Base-by-base conservation (phyloP, 331 rosid species). In the Spiraea crenata region DNA sequence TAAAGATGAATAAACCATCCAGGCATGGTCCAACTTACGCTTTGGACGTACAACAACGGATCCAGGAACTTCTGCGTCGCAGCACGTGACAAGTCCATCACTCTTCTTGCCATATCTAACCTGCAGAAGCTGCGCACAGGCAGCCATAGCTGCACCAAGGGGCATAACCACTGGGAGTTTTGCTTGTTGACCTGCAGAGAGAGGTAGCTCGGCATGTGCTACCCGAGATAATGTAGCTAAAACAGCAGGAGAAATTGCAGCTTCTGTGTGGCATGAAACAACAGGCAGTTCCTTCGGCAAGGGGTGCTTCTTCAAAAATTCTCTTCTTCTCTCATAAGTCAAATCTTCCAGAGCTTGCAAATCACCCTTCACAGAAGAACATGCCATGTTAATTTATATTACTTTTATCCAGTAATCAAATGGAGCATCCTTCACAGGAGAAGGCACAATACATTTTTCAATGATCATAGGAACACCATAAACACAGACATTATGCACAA, bases 61-160 rank as follows among this genome's bases (percentile, higher is more conserved):
- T 47, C 99, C 98, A 0, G 98, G 99, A 81, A 95, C 98, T 82
- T 89, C 96, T 0, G 98, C 98, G 1, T 95, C 96, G 14, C 99
- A 85, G 59, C 99, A 81, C 3, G 96, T 86, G 62, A 95, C 99
- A 6, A 95, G 92, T 20, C 99, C 99, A 8, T 95, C 99, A 7
- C 96, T 91, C 84, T 88, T 95, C 87, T 95, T 95, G 0, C 93
- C 88, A 34, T 95, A 95, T 76, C 99, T 85, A 63, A 80, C 56
- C 79, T 89, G 98, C 47, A 91, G 84, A 67, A 95, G 83, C 89
- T 95, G 97, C 16, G 99, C 98, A 62, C 96, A 91, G 71, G 97
- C 96, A 56, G 99, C 98, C 98, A 95, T 86, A 38, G 95, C 96
- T 7, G 99, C 98, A 16, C 99, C 98, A 16, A 95, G 85, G 55